Base-by-base conservation (phyloP, 73 alveolate genomes). In the Paramecium pentaurelia region DNA sequence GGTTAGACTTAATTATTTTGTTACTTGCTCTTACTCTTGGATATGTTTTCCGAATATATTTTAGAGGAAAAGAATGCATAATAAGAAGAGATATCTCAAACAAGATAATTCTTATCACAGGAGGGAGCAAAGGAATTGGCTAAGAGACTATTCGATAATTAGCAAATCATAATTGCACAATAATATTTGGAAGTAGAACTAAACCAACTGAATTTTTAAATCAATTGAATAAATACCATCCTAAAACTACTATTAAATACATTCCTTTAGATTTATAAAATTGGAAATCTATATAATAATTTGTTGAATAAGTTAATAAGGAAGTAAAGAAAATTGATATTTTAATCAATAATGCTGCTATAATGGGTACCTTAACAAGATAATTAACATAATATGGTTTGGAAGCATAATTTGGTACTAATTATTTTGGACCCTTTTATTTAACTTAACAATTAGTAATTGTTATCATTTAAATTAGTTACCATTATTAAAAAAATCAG, bases 321-420 rank as follows among this genome's bases (percentile, higher is more conserved):
- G 60, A 47, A 47, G 60, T 71, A 71, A 60, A 86, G 44, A 86
- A 59, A 44, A 38, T 86, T 12, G 93, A 86, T 36, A 60, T 60
- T n/a, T 86, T 86, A 30, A 60, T 86, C 64, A 86, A 86, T 27
- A 86, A 86, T 86, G 93, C 93, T 16, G 93, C 87, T 14, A 86
- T 86, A 2, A 85, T 85, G 86, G 87, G 60, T 12, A 86, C 84
- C n/a, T 45, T 64, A 3, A 30, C 59, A 4, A 30, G 40, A n/a
- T 27, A 38, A 14, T 60, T 64, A 1, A 60, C 86, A 5, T 36
- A 28, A 20, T 68, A 87, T 6, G 93, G 93, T 12, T 34, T 60
- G 8, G 88, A 87, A 60, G 36, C 75, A 8, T 14, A 58, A 34
- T 54, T 87, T 32, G 93, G 80, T 32, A 87, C 93, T 2, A 87